These are phyloP conservation scores for Helotiales sp. DNA, from an alignment of 2,329 filamentous ascomycete species.

Conservation along the genomic window DNA sequence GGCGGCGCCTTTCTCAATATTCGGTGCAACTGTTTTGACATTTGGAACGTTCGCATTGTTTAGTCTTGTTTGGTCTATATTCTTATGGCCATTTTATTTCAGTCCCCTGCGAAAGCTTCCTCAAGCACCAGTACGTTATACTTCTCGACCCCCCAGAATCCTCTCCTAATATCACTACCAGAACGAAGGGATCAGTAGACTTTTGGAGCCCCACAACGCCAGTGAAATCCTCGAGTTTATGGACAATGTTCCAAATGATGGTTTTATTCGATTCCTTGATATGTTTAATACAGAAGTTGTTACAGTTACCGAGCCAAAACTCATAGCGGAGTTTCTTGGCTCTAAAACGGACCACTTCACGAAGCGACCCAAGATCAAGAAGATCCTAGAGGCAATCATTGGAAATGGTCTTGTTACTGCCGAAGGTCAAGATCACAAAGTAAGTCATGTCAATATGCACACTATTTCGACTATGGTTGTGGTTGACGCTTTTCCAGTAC, in stretches of 20 bases:
- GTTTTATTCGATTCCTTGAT: slow-evolving; percentile 18
- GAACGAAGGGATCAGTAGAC: slow-evolving; percentile 4
- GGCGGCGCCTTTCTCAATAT: neutral
- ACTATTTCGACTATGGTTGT: neutral
- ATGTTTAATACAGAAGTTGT: slow-evolving; percentile 20
- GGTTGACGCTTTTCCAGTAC: slow-evolving; percentile 41
- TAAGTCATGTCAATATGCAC: slow-evolving; percentile 26
- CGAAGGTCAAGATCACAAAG: slow-evolving; percentile 83
- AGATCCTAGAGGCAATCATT: slow-evolving; percentile 45
- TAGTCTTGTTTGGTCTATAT: slow-evolving; percentile 11
- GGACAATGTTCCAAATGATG: slow-evolving; percentile 18
- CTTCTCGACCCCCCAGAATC: neutral
- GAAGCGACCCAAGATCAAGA: slow-evolving; percentile 37
- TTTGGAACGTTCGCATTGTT: slow-evolving; percentile 7
- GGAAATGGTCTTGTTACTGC: slow-evolving; percentile 69
- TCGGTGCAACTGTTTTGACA: neutral
- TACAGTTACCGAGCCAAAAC: slow-evolving; percentile 13
- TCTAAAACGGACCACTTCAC: slow-evolving; percentile 10
- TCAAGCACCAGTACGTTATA: slow-evolving; percentile 12
- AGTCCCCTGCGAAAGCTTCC: slow-evolving; percentile 16
- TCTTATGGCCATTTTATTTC: slow-evolving; percentile 19
- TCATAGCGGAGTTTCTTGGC: slow-evolving; percentile 14
- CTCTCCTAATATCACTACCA: slow-evolving; percentile 1
- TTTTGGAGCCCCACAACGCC: slow-evolving; percentile 8
- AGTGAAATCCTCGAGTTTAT: slow-evolving; percentile 13